A percentile compares a stretch with the other conserved stretches of the same genome.
Conservation (phyloP, 305 asterid genomes). For the Fraxinus platypoda region DNA sequence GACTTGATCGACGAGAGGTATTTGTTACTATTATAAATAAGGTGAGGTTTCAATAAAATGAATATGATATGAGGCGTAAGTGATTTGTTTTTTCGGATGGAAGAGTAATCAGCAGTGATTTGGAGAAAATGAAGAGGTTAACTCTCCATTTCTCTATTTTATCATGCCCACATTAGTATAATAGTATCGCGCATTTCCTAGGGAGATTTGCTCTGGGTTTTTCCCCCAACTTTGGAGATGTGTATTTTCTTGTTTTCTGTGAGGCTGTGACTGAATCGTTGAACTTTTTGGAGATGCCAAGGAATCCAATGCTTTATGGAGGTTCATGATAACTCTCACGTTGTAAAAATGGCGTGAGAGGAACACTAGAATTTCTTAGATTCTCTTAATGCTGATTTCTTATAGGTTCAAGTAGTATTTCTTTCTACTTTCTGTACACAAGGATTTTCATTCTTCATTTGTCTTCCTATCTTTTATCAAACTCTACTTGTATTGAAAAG, state of each 20-base stretch:
- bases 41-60: neutral
- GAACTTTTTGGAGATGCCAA: neutral
- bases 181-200: neutral
- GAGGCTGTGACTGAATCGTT: neutral
- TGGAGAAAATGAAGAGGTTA: neutral
- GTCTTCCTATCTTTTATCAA: too few relatives aligned
- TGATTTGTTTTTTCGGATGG: neutral
- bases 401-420: neutral
- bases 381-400: neutral
- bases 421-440: too few relatives aligned
- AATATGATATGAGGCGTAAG: neutral
- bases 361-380: neutral
- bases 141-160: neutral
- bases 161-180: neutral
- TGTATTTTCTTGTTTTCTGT: neutral
- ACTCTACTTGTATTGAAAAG: neutral
- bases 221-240: neutral
- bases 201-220: neutral
- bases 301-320: neutral
- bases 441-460: too few relatives aligned
- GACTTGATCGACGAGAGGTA: conserved; percentile 2
- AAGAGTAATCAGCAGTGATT: neutral
- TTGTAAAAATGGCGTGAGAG: neutral
- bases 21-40: neutral
- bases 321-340: neutral